These are phyloP conservation scores for Pharus latifolius DNA, from an alignment of 176 grass and related monocot species.

Conservation along the genomic window DNA sequence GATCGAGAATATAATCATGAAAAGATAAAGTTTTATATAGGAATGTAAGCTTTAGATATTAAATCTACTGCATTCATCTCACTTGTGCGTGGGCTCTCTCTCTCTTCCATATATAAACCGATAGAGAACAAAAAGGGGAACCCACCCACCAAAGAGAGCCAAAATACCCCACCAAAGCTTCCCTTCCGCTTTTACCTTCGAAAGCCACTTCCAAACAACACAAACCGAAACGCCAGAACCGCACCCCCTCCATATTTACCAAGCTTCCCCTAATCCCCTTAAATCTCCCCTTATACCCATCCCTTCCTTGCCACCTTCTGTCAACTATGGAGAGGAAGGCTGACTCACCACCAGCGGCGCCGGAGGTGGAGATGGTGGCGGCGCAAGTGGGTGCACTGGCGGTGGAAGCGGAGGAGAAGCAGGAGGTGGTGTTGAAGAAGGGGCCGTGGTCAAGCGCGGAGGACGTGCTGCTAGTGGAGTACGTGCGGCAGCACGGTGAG, in stretches of 20 bases:
- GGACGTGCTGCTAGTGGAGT: constrained; percentile 38
- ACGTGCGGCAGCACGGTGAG: constrained; percentile 52
- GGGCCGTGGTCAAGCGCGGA: constrained; percentile 50
- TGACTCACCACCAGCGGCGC: background rate
- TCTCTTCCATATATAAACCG: no score
- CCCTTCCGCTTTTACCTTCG: background rate
- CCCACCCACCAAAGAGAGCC: no score
- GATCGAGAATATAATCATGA: no score
- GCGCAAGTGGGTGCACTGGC: no score
- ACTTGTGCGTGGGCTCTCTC: no score
- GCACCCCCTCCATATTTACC: constrained; percentile 26
- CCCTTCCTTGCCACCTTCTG: no score
- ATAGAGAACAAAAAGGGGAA: no score
- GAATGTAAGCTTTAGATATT: no score
- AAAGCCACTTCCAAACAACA: constrained; percentile 40
- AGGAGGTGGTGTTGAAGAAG: constrained; percentile 43
- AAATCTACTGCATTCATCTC: no score
- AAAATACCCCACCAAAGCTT: constrained; percentile 5
- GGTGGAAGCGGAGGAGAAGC: background rate
- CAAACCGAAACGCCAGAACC: constrained; percentile 23
- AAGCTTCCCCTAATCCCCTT: constrained; percentile 17
- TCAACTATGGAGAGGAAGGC: constrained; percentile 17
- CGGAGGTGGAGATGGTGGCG: background rate
- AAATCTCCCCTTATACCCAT: background rate
- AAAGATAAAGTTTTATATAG: no score